Evolutionary conservation across 495 filamentous ascomycete genomes (phyloP), one percentile per base, ranked within the genome.

Genomic region (Tuber melanosporum): DNA sequence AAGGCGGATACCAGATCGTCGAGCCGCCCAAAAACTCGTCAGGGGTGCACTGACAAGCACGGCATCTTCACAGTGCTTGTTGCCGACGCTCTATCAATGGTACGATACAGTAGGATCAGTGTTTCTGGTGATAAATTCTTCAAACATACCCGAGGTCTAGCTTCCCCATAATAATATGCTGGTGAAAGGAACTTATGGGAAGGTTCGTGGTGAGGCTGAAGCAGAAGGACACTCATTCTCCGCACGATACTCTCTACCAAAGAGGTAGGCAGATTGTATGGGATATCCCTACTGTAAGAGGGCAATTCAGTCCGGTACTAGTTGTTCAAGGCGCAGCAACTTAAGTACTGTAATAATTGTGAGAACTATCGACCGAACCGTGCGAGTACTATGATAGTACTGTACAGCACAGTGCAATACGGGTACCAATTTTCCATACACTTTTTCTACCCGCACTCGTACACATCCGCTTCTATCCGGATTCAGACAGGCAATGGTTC

Each of bases 1-100:
- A 72, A 52, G 32, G 62, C 70, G 72, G 49, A 71, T 47, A 46
- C 42, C 74, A 79, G 74, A 78, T 78, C 74, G 57, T 78, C 77
- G 47, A 73, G 72, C 75, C 73, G 73, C 73, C 49, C 70, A 46
- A 73, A 71, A 57, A 36, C 26, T 17, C 57, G 26, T 36, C 57
- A 66, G 57, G 57, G 57, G 57, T 66, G 57, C 57, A 66, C 57
- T 66, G 57, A 26, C 57, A 36, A 17, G 26, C 26, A 66, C 26
- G 57, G 32, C 57, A 66, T 66, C 26, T 66, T 36, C 57, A 66
- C 26, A 32, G 26, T 36, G 57, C 32, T 36, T 66, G 26, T 19
- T 19, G 10, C n/a, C 22, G 57, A 36, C 57, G 9, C 57, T 17
- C 26, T 36, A 66, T 32, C 15, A 14, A 66, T 17, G 32, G 39